These are phyloP conservation scores for Xylariomycetidae sp. DNA, from an alignment of 2,329 filamentous ascomycete genomes.

Conservation along the genomic window DNA sequence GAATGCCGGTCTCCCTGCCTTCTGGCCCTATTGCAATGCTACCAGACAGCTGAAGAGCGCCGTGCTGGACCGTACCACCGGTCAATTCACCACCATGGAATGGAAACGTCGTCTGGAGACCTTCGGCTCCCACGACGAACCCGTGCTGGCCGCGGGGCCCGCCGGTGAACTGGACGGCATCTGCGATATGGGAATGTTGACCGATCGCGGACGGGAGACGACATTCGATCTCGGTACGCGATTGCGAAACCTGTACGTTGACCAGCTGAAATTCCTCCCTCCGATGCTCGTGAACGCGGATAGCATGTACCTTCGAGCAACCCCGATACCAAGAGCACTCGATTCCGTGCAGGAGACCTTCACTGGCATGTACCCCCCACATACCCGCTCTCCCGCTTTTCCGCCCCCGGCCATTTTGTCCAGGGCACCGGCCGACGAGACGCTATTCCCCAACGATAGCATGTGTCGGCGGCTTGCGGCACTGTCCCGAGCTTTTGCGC, in stretches of 20 bases:
- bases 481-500: conserved; percentile 65
- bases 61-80: conserved; percentile 38
- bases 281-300: conserved; percentile 45
- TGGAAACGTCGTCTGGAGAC: conserved; percentile 77
- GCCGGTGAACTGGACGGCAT: conserved; percentile 69
- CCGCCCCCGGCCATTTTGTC: conserved; percentile 62
- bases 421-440: conserved; percentile 65
- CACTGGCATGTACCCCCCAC: conserved; percentile 65
- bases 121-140: conserved; percentile 67
- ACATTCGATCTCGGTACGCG: conserved; percentile 66
- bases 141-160: conserved; percentile 64
- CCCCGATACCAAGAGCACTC: conserved; percentile 69
- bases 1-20: conserved; percentile 62
- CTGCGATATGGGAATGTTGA: conserved; percentile 75
- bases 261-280: conserved; percentile 70
- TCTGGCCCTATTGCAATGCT: conserved; percentile 88
- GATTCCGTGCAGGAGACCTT: conserved; percentile 75
- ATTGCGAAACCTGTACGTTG: conserved; percentile 67
- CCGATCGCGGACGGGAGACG: conserved; percentile 68
- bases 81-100: conserved; percentile 42
- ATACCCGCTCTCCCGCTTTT: conserved; percentile 41
- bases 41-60: conserved; percentile 62
- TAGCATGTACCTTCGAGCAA: conserved; percentile 68
- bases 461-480: conserved; percentile 69
- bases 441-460: conserved; percentile 72